phyloP scores from a whole-genome alignment of 768 basidiomycete species.

The Xerocomellus amylosporus region DNA sequence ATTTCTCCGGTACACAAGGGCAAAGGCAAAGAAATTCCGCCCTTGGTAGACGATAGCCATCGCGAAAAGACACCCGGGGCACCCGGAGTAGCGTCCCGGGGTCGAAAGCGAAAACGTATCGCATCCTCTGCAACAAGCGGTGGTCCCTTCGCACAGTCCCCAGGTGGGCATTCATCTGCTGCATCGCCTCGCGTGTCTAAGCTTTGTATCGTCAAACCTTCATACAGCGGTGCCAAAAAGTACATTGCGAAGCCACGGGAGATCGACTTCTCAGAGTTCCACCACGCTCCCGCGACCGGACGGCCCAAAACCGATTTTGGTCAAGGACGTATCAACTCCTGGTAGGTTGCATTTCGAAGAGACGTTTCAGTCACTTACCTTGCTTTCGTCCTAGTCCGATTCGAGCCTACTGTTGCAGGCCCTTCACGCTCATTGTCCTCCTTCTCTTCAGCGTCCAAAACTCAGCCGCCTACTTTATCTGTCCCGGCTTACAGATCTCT shows the following conservation, averaged over 20 bases:
- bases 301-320: background rate
- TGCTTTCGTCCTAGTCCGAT: slow-evolving; percentile 7
- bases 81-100: slow-evolving; percentile 5
- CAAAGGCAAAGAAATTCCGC: slow-evolving; percentile 17
- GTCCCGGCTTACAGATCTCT: slow-evolving; percentile 6
- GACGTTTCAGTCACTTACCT: slow-evolving; percentile 4
- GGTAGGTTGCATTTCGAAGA: slow-evolving; percentile 8
- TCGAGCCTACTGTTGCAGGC: slow-evolving; percentile 1
- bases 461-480: slow-evolving; percentile 4
- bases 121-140: slow-evolving; percentile 14
- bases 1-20: slow-evolving; percentile 8
- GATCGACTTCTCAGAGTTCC: slow-evolving; percentile 5
- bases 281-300: slow-evolving; percentile 2
- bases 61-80: slow-evolving; percentile 15
- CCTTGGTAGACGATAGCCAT: background rate
- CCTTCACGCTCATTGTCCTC: slow-evolving; percentile 9
- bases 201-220: slow-evolving; percentile 4
- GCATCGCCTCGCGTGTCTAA: slow-evolving; percentile 3
- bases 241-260: slow-evolving; percentile 5
- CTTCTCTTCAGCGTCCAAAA: slow-evolving; percentile 7
- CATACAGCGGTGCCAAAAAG: slow-evolving; percentile 6
- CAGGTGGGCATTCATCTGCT: slow-evolving; percentile 21
- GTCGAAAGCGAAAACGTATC: slow-evolving; percentile 26
- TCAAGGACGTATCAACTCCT: slow-evolving; percentile 5
- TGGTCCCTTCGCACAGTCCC: slow-evolving; percentile 7